Conservation (phyloP, 2,329 filamentous ascomycete species). For the Hymenotorrendiella dingleyae region DNA sequence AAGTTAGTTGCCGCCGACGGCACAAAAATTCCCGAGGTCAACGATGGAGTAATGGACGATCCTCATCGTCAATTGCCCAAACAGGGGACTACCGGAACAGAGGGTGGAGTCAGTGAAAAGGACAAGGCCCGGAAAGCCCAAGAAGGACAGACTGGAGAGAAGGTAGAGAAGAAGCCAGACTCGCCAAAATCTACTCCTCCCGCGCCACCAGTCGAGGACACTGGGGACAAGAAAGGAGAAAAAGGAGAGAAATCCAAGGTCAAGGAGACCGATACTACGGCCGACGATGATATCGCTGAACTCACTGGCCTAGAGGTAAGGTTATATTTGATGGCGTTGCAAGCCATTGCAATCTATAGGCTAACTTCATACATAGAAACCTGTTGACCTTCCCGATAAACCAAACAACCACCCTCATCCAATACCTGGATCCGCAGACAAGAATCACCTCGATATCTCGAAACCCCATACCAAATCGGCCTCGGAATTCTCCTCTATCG, state of each 20-base stretch:
- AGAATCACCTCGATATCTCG: slow-evolving; percentile 54
- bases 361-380: slow-evolving; percentile 67
- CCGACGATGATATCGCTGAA: slow-evolving; percentile 26
- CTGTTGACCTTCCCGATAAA: slow-evolving; percentile 71
- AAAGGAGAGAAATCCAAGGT: slow-evolving; percentile 32
- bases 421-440: slow-evolving; percentile 58
- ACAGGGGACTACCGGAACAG: slow-evolving; percentile 80
- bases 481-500: slow-evolving; percentile 27
- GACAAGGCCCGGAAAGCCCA: slow-evolving; percentile 66
- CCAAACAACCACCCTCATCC: slow-evolving; percentile 69
- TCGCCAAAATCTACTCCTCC: slow-evolving; percentile 81
- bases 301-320: slow-evolving; percentile 53
- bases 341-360: too few species aligned
- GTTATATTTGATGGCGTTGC: too few species aligned
- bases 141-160: slow-evolving; percentile 60
- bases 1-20: slow-evolving; percentile 48
- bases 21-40: slow-evolving; percentile 55
- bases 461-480: slow-evolving; percentile 35
- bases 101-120: slow-evolving; percentile 85
- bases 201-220: slow-evolving; percentile 72
- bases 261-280: slow-evolving; percentile 31
- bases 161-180: slow-evolving; percentile 68
- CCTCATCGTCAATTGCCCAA: slow-evolving; percentile 69
- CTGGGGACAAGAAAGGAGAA: slow-evolving; percentile 57
- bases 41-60: slow-evolving; percentile 91